phyloP scores from a whole-genome alignment of 2,329 filamentous ascomycete species.

The Aspergillus ruber region DNA sequence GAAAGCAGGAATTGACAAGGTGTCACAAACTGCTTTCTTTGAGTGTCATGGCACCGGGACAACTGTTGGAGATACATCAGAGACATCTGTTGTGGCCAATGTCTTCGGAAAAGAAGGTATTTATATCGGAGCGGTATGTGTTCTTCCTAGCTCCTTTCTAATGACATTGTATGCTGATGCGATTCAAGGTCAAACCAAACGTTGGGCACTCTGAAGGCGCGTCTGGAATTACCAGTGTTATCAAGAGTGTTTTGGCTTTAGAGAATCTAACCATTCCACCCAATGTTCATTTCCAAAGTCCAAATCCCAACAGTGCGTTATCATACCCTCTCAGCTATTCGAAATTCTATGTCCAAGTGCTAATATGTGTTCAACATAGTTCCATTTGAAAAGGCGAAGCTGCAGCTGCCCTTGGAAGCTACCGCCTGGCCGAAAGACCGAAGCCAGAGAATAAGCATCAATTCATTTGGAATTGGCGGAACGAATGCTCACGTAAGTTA shows the following conservation, averaged over 20 bases:
- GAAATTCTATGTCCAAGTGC: constrained; percentile 2
- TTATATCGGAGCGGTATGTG: constrained; percentile 6
- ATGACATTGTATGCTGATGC: no score
- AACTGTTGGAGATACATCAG: constrained; percentile 6
- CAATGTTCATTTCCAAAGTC: constrained; percentile 14
- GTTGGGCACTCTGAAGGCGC: constrained; percentile 17
- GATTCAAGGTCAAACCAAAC: constrained; percentile 15
- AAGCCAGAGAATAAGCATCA: constrained; percentile 17
- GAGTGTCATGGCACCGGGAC: constrained; percentile 13
- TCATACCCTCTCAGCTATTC: constrained; percentile 3
- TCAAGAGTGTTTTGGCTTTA: constrained; percentile 14
- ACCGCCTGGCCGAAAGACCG: constrained; percentile 14
- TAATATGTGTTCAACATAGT: neutral
- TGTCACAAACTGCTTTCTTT: constrained; percentile 6
- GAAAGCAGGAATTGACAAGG: constrained; percentile 3
- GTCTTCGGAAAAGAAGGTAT: constrained; percentile 2
- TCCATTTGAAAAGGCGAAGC: constrained; percentile 5
- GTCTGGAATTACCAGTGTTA: constrained; percentile 13
- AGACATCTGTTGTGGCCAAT: constrained; percentile 2
- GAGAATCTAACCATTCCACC: constrained; percentile 13
- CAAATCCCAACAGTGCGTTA: constrained; percentile 13
- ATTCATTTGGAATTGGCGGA: constrained; percentile 21
- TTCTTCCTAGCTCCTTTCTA: no score
- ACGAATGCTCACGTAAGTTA: constrained; percentile 6
- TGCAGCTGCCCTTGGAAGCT: constrained; percentile 4